Evolutionary conservation across 345 rosid genomes (phyloP), one percentile per base, ranked within the genome.

Genomic region (Populus alba): DNA sequence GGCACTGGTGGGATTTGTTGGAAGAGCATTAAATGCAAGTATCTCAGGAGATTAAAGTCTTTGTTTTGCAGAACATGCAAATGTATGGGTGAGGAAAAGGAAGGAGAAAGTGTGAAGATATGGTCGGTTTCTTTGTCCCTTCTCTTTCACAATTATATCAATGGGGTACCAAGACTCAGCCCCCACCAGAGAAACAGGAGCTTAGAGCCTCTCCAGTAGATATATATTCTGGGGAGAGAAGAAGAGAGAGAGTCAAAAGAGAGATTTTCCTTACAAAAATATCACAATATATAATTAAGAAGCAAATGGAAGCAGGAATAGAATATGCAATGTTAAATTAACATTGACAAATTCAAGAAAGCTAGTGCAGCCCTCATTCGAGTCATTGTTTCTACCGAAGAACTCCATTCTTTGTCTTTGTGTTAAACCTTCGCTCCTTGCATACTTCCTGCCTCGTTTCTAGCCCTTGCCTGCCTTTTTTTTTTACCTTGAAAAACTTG

Each of bases 21-120:
- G 72, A 78, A 62, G 77, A 62, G 87, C 76, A 88, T 85, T 88
- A 88, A 91, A 85, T 88, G 89, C 76, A 81, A 81, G 77, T 69
- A 79, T 72, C 38, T 49, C 7, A 75, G 55, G 79, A 80, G 81
- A 69, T 68, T 74, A 67, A 82, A 72, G 82, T 66, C 75, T 47
- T 61, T 29, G 55, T 63, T 37, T 67, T 37, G 83, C 16, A 82
- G 88, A 85, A 88, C 91, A 85, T 88, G 93, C 87, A 85, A 78
- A 76, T 87, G 90, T 86, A 84, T 86, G 91, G 84, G 84, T 73
- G 51, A 81, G 66, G 51, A 78, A 81, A 80, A 79, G 79, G 67
- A 72, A 74, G 77, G 7, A 79, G 12, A 55, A 20, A 55, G 23
- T 20, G 61, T 20, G 8, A 78, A 82, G 86, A 84, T 70, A 91